Percentiles rank a stretch among this genome's conserved stretches.
Evolutionary conservation across 2,329 filamentous ascomycete species (phyloP).

Genomic region (Penicillium freii): DNA sequence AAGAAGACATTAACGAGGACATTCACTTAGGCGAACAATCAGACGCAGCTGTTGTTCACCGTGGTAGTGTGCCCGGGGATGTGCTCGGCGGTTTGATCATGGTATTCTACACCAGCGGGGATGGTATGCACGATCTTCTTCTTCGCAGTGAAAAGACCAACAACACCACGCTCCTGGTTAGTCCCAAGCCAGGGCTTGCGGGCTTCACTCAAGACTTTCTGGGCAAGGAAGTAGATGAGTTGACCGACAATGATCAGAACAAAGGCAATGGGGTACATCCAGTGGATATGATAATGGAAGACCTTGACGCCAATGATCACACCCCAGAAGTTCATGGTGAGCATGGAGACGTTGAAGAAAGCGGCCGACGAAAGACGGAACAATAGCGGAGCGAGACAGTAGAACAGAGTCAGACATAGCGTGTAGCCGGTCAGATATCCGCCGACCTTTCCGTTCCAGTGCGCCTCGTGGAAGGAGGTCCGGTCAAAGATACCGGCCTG

Average conservation of each 20-base stretch:
- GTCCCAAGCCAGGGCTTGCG: conserved; percentile 93
- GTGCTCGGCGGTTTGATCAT: conserved; percentile 14
- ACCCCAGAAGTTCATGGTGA: conserved; percentile 97
- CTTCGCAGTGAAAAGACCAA: conserved; percentile 82
- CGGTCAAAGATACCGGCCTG: conserved; percentile 93
- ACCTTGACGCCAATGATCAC: conserved; percentile 87
- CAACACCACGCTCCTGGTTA: conserved; percentile 77
- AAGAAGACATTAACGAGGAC: not conserved
- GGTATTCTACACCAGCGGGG: conserved; percentile 13
- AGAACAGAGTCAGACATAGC: conserved; percentile 77
- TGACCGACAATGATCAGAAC: conserved; percentile 85
- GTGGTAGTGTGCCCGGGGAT: conserved; percentile 6
- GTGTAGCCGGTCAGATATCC: conserved; percentile 92
- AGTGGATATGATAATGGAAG: conserved; percentile 77
- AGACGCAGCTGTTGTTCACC: conserved; percentile 16
- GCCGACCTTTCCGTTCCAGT: conserved; percentile 66
- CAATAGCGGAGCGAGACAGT: conserved; percentile 79
- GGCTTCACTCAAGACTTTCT: conserved; percentile 77
- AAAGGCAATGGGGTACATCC: conserved; percentile 93
- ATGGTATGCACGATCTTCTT: conserved; percentile 56
- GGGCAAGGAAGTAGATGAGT: conserved; percentile 81
- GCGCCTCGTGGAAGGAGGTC: conserved; percentile 61
- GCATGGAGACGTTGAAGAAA: conserved; percentile 92
- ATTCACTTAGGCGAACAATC: not conserved
- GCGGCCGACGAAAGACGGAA: conserved; percentile 87